Conservation (phyloP, 257 asterid species). For the Solanum piurae region DNA sequence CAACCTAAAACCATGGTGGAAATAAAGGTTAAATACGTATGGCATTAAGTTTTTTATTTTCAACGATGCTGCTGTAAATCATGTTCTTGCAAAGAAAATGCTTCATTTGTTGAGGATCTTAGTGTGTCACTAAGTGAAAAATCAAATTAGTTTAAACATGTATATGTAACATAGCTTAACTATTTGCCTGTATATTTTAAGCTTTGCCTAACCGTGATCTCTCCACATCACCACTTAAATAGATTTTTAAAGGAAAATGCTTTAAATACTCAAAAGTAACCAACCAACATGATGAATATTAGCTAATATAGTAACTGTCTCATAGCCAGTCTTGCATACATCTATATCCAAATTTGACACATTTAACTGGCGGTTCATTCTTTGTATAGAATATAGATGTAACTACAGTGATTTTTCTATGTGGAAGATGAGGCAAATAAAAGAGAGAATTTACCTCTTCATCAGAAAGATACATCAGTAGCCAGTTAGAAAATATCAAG, state of each 20-base stretch:
- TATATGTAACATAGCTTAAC: background rate
- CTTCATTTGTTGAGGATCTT: background rate
- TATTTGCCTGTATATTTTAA: background rate
- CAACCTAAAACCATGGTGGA: background rate
- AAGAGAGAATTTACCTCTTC: slow-evolving; percentile 45
- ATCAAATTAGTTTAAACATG: background rate
- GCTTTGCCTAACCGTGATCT: background rate
- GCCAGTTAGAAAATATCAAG: slow-evolving; percentile 87
- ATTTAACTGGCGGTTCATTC: background rate
- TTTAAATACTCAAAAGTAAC: background rate
- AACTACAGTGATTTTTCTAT: background rate
- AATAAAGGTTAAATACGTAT: background rate
- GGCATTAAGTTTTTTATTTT: too few species aligned
- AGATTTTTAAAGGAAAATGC: background rate
- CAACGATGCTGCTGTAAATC: background rate
- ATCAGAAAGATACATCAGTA: slow-evolving; percentile 94
- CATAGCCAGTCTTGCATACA: background rate
- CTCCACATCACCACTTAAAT: background rate
- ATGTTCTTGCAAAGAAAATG: background rate
- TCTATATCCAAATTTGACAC: background rate
- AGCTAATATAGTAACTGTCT: background rate
- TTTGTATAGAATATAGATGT: background rate
- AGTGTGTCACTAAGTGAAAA: background rate
- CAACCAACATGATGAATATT: background rate
- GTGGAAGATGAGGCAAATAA: background rate